Evolutionary conservation across 2,329 filamentous ascomycete species (phyloP).

Genomic region (Colletotrichum sansevieriae): DNA sequence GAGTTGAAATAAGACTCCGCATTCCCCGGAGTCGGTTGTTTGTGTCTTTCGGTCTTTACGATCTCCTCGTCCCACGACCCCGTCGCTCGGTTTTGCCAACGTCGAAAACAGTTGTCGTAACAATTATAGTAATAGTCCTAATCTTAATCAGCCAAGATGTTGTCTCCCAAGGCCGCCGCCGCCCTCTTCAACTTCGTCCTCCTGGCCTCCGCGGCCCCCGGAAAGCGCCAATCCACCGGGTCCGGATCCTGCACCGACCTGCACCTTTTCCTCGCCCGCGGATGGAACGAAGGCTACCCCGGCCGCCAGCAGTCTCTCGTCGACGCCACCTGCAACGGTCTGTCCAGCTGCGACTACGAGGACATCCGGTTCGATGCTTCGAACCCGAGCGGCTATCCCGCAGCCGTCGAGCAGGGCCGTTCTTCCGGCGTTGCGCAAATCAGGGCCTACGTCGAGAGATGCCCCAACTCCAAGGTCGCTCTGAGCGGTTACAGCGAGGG

Average conservation of each 20-base stretch:
- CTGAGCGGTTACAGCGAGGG: slow-evolving; percentile 58
- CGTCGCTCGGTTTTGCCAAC: slow-evolving; percentile 30
- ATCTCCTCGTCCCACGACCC: not conserved
- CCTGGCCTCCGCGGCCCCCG: slow-evolving; percentile 36
- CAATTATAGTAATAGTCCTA: slow-evolving; percentile 3
- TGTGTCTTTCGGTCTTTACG: not conserved
- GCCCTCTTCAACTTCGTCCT: slow-evolving; percentile 36
- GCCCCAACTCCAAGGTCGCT: slow-evolving; percentile 55
- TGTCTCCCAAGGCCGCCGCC: slow-evolving; percentile 24
- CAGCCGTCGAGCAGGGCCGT: slow-evolving; percentile 53
- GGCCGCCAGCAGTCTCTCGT: slow-evolving; percentile 47
- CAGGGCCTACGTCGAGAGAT: slow-evolving; percentile 53
- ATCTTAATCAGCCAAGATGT: slow-evolving; percentile 35
- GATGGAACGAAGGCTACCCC: slow-evolving; percentile 49
- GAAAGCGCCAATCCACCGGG: slow-evolving; percentile 36
- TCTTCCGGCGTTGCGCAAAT: slow-evolving; percentile 54
- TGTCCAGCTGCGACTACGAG: slow-evolving; percentile 49
- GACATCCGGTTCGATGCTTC: slow-evolving; percentile 49
- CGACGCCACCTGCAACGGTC: slow-evolving; percentile 47
- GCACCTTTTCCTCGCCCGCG: slow-evolving; percentile 48
- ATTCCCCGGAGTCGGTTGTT: slow-evolving; percentile 14
- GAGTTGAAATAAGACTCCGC: slow-evolving; percentile 21
- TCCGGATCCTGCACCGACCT: slow-evolving; percentile 46
- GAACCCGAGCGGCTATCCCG: slow-evolving; percentile 51
- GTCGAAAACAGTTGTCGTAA: not conserved